Percentiles rank a stretch among this genome's conserved stretches.
These are phyloP conservation scores for Fusarium phyllophilum DNA, from an alignment of 2,329 filamentous ascomycete species.

Conservation along the genomic window DNA sequence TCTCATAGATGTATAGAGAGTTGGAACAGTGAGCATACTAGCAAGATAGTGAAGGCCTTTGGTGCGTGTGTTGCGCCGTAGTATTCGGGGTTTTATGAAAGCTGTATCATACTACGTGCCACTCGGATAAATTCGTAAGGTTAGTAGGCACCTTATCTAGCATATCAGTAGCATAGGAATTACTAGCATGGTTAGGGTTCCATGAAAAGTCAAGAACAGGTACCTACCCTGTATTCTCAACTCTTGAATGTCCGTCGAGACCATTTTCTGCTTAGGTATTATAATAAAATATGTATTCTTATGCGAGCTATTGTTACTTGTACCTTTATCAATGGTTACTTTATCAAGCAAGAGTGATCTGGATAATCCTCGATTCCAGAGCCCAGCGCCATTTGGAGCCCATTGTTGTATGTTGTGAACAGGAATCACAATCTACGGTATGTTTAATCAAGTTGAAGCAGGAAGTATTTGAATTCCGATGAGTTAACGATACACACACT, in stretches of 20 bases:
- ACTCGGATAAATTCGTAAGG: neutral
- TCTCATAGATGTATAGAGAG: neutral
- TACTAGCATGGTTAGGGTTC: neutral
- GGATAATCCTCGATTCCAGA: neutral
- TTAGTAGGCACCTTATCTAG: neutral
- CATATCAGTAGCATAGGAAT: neutral
- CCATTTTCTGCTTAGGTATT: neutral
- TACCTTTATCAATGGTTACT: too few relatives aligned
- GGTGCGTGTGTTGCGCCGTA: neutral
- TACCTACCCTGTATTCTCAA: neutral
- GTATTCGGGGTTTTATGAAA: neutral
- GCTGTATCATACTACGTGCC: neutral
- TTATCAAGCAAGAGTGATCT: neutral
- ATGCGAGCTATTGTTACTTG: neutral
- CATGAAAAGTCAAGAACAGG: neutral
- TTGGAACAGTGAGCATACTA: too few relatives aligned
- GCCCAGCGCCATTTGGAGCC: too few relatives aligned
- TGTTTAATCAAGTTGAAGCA: neutral
- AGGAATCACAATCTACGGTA: neutral
- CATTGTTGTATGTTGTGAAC: accelerated
- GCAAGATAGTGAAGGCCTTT: neutral
- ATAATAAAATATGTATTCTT: neutral
- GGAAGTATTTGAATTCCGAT: neutral
- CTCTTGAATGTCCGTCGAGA: neutral
- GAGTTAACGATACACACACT: neutral